These are phyloP conservation scores for Blastomyces emzantsi DNA, from an alignment of 2,329 filamentous ascomycete species.

Conservation along the genomic window DNA sequence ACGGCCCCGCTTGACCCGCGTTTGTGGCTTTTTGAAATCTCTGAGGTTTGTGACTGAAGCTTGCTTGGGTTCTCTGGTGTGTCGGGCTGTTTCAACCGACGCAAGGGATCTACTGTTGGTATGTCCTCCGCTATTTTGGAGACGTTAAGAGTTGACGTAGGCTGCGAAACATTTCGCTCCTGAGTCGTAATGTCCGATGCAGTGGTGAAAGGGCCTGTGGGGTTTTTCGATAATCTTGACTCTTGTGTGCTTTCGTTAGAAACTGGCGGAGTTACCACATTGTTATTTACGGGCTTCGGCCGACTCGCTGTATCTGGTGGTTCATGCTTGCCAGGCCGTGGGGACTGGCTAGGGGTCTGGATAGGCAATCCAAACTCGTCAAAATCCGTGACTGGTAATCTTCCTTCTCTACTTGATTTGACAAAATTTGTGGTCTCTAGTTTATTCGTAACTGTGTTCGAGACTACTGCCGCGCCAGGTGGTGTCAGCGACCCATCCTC, in stretches of 20 bases:
- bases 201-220: not conserved
- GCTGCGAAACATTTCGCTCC: not conserved
- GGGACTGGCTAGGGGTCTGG: slow-evolving; percentile 17
- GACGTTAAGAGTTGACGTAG: not conserved
- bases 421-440: not conserved
- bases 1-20: not conserved
- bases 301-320: not conserved
- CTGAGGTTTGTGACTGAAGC: not conserved
- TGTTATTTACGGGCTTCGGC: not conserved
- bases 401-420: not conserved
- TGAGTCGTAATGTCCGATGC: not conserved
- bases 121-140: not conserved
- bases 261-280: not conserved
- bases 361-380: slow-evolving; percentile 36
- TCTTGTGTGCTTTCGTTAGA: not conserved
- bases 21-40: slow-evolving; percentile 17
- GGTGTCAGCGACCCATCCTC: not conserved
- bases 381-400: slow-evolving; percentile 10
- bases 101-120: too few species aligned
- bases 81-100: not conserved
- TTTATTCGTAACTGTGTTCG: slow-evolving; percentile 3
- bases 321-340: not conserved
- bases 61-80: not conserved
- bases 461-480: not conserved
- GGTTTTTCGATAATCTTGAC: not conserved